Base-by-base conservation (phyloP, 306 rosid species). In the Sindora glabra region DNA sequence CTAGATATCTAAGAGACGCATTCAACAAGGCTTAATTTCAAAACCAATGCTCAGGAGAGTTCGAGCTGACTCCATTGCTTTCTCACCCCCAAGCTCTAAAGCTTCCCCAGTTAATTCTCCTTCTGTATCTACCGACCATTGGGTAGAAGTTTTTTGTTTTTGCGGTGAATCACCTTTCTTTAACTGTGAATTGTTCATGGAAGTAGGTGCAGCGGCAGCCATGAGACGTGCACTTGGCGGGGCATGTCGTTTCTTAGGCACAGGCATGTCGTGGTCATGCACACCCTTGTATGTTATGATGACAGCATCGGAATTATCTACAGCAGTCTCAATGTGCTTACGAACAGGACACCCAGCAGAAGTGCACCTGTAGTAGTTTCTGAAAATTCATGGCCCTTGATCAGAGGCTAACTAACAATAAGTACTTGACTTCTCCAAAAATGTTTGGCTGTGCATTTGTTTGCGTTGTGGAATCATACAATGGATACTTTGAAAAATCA, bases 301-400 rank as follows among this genome's bases (percentile, higher is more conserved):
- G 39, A 86, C 81, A 4, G 88, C 91, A 51, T 62, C 71, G 14
- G 86, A 71, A 70, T 83, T 82, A 69, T 92, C 90, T 1, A 82
- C 70, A 1, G 95, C 95, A 11, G 82, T 72, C 77, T 92, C 99
- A 15, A 94, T 82, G 64, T 94, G 97, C 77, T 89, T 94, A 56
- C 95, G 81, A 19, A 94, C 99, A 26, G 99, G 99, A 74, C 99
- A 94, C 55, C 97, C 97, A 10, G 99, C 99, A 19, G 99, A 94
- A 69, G 99, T 94, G 65, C 99, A 94, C 80, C 99, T 79, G 49
- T 94, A 94, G 79, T 94, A 94, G 89, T 94, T 94, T 75, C 99
- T 94, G 86, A 18, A 72, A 65, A 49, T 48, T 63, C 54, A 64
- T 46, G 64, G n/a, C n/a, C n/a, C n/a, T n/a, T n/a, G n/a, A n/a